Evolutionary conservation across 208 protist genomes (phyloP).

Genomic region (Trichomonas gallinae): DNA sequence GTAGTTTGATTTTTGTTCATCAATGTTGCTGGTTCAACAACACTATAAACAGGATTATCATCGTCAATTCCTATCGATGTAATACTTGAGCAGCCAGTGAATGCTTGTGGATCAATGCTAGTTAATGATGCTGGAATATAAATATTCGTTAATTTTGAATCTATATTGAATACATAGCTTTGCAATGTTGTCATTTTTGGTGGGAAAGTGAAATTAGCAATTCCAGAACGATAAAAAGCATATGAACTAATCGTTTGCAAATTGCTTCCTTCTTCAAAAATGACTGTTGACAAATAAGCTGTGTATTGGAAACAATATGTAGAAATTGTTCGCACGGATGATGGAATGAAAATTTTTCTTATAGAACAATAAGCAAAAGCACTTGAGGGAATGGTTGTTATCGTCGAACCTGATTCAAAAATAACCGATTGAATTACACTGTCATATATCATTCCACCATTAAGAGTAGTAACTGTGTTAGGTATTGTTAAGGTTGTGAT

Average conservation of each 20-base stretch:
- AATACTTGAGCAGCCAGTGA: neutral
- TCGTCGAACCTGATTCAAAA: too few relatives aligned
- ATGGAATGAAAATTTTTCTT: neutral
- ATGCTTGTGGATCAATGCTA: neutral
- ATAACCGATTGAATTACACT: too few relatives aligned
- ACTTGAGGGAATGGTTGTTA: too few relatives aligned
- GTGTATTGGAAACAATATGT: neutral
- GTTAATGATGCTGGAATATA: neutral
- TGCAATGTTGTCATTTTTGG: neutral
- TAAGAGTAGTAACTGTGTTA: neutral
- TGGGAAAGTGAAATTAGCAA: neutral
- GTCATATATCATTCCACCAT: too few relatives aligned
- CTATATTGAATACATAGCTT: neutral
- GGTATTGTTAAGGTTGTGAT: neutral
- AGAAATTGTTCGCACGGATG: neutral
- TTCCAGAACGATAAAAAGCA: neutral
- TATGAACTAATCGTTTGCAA: neutral
- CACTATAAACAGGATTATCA: neutral
- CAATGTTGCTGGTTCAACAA: neutral
- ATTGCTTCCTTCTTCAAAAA: neutral
- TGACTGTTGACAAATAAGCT: neutral
- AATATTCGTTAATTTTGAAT: neutral
- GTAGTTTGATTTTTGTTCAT: neutral
- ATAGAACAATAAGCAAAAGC: too few relatives aligned
- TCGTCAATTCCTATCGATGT: neutral